Base-by-base conservation (phyloP, 148 eudicot genomes). In the Vaccinium corymbosum region DNA sequence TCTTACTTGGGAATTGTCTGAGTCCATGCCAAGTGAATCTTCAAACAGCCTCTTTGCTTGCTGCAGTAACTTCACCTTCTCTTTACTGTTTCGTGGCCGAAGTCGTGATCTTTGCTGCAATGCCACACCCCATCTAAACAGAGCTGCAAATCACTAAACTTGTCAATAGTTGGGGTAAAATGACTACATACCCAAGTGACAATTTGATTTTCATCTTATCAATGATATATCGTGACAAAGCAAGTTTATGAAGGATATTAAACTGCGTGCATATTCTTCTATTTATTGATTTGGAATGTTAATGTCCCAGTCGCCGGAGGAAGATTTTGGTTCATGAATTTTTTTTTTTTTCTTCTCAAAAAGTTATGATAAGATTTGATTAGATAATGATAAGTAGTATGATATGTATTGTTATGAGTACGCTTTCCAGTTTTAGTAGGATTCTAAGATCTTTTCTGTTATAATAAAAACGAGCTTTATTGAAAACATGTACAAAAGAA, bases 11-110 rank as follows among this genome's bases (percentile, higher is more conserved):
- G 75, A 87, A 80, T 93, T 92, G 42, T 88, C 86, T 0, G 93
- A 92, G 74, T 95, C 97, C 93, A 97, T 91, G 62, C 90, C 85
- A 57, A 93, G 91, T 59, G 99, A 97, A 88, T 97, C 99, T 87
- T 94, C 94, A 59, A 93, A 94, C 42, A 97, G 94, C 90, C 95
- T 90, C 88, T 86, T 92, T 3, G 99, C 97, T 87, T 97, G 99
- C 86, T 93, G 97, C 80, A 97, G 84, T 82, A 96, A 86, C 89
- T 92, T 94, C 79, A 94, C 89, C 91, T 91, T 96, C 85, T 93
- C 97, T 89, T 88, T 89, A 81, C 90, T 90, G 52, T 90, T 91
- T 78, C 89, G 90, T 61, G 92, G 92, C 49, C 95, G 88, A 79
- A 94, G 85, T 61, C 91, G 95, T 9, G 98, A 93, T 78, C 98